Conservation (phyloP, 2,329 filamentous ascomycete species). For the Knufia petricola region DNA sequence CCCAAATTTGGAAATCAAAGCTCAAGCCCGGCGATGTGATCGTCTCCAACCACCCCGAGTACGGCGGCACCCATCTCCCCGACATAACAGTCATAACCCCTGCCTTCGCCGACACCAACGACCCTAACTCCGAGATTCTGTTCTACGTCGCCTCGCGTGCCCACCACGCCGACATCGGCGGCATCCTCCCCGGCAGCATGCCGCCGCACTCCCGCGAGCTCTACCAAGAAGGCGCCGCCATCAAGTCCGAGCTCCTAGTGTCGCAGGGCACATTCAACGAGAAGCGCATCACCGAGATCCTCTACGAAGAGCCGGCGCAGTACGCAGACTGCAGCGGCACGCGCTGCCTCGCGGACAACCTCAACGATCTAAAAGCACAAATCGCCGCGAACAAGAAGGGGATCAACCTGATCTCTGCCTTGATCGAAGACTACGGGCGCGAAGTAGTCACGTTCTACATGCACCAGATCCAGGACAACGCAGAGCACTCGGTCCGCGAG, state of each 20-base stretch:
- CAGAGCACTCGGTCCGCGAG: conserved; percentile 63
- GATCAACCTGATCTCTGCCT: conserved; percentile 62
- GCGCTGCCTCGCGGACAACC: conserved; percentile 68
- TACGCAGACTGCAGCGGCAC: conserved; percentile 70
- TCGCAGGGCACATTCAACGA: conserved; percentile 58
- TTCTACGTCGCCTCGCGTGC: conserved; percentile 75
- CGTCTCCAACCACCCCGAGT: conserved; percentile 76
- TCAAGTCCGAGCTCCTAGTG: conserved; percentile 51
- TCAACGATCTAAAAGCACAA: conserved; percentile 79
- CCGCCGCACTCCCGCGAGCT: conserved; percentile 63
- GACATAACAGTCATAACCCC: conserved; percentile 77
- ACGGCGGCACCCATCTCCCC: conserved; percentile 72
- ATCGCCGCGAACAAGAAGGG: conserved; percentile 81
- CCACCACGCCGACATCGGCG: conserved; percentile 77
- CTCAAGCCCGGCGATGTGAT: conserved; percentile 71
- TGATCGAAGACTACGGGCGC: conserved; percentile 71
- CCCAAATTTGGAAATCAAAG: conserved; percentile 68
- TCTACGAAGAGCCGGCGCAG: conserved; percentile 63
- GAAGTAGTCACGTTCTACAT: conserved; percentile 75
- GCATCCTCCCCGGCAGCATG: conserved; percentile 74
- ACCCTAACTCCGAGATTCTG: conserved; percentile 53
- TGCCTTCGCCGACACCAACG: conserved; percentile 54
- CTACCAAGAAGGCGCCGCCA: conserved; percentile 55
- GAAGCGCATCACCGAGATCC: conserved; percentile 58
- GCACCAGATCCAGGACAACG: conserved; percentile 71